These are phyloP conservation scores for Pisolithus microcarpus DNA, from an alignment of 768 basidiomycete species.

Conservation along the genomic window DNA sequence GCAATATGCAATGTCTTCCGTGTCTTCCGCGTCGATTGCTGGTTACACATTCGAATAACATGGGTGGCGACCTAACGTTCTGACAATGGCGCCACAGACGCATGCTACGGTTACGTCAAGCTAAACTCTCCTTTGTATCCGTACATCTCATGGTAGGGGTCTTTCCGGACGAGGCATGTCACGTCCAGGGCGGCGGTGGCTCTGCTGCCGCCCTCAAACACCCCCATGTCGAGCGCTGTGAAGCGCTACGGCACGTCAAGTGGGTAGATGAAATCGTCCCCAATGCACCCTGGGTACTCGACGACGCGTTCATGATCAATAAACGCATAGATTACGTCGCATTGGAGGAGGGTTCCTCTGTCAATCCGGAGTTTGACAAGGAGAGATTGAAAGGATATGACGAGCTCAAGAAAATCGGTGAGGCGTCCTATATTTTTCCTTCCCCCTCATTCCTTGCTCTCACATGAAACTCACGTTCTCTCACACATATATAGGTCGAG, in stretches of 20 bases:
- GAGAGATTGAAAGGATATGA: conserved; percentile 69
- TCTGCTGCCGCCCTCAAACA: conserved; percentile 17
- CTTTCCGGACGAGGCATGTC: conserved; percentile 62
- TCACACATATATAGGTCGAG: conserved; percentile 34
- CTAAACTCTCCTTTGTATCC: conserved; percentile 79
- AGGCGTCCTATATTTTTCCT: conserved; percentile 11
- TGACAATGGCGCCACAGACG: conserved; percentile 32
- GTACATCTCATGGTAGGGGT: conserved; percentile 78
- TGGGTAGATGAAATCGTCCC: conserved; percentile 86
- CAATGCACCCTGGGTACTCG: conserved; percentile 76
- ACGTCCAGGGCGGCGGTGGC: conserved; percentile 33
- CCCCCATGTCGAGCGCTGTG: conserved; percentile 56
- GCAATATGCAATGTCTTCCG: neutral
- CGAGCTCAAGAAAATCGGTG: conserved; percentile 54
- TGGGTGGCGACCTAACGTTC: neutral
- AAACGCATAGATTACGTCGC: conserved; percentile 77
- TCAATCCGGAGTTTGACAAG: conserved; percentile 61
- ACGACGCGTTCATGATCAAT: conserved; percentile 56
- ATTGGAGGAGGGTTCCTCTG: conserved; percentile 80
- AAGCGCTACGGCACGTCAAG: conserved; percentile 75
- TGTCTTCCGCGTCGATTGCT: neutral
- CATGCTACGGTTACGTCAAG: conserved; percentile 80
- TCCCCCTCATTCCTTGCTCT: neutral
- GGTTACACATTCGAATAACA: too few species aligned
- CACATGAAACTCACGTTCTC: conserved; percentile 1